phyloP scores from a whole-genome alignment of 75 land plant species.

The Cunninghamia lanceolata region DNA sequence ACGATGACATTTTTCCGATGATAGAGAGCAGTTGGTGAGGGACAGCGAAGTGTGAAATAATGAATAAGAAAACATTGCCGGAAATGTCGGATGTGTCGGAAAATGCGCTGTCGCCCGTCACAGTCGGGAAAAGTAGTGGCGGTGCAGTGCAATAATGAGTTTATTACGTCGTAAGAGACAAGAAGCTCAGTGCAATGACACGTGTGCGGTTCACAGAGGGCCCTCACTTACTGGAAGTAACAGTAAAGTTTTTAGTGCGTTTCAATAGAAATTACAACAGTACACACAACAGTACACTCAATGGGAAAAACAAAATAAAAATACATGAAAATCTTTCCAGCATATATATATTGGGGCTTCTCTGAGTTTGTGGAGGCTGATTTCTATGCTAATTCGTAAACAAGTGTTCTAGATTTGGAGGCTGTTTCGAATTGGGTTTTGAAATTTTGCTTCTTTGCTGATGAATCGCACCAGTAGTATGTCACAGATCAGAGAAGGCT shows the following conservation, averaged over 20 bases:
- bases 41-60: too few species aligned
- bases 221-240: neutral
- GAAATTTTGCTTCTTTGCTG: neutral
- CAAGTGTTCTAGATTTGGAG: too few species aligned
- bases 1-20: neutral
- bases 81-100: neutral
- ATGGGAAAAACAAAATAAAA: neutral
- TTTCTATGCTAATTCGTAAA: neutral
- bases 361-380: neutral
- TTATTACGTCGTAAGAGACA: neutral
- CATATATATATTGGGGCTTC: neutral
- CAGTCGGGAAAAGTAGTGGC: neutral
- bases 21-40: too few species aligned
- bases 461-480: constrained; percentile 27
- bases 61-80: neutral
- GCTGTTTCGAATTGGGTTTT: neutral
- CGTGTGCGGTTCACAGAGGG: neutral
- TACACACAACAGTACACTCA: neutral
- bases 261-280: neutral
- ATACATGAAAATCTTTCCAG: neutral
- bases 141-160: neutral
- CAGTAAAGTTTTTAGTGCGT: neutral
- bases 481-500: constrained; percentile 20
- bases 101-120: neutral
- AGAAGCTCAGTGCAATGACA: neutral